Percentiles rank a stretch among this genome's conserved stretches.
Conservation (phyloP, 371 early-diverging fungal species). For the Choanephora cucurbitarum region DNA sequence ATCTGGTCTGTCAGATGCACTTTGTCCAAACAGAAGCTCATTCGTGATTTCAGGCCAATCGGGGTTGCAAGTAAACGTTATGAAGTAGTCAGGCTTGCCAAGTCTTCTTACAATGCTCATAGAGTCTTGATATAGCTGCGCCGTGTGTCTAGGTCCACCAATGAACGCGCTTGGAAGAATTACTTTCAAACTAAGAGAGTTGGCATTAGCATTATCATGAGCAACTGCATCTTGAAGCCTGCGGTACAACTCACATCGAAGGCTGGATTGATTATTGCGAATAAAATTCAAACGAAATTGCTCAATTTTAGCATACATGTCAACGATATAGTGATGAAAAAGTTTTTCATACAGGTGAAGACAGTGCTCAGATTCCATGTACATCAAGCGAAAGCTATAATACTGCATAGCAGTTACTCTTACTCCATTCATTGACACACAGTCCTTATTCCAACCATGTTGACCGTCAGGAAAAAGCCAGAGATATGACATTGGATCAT, state of each 20-base stretch:
- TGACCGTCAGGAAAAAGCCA: neutral
- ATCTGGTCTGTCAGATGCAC: constrained; percentile 18
- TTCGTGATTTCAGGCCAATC: constrained; percentile 32
- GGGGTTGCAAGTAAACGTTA: constrained; percentile 44
- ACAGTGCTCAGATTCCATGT: neutral
- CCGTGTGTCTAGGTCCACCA: constrained; percentile 28
- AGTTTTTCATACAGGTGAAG: neutral
- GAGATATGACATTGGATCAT: neutral
- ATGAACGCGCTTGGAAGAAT: constrained; percentile 28
- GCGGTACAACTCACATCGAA: neutral
- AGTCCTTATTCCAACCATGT: neutral
- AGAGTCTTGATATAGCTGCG: constrained; percentile 32
- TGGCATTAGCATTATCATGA: constrained; percentile 6
- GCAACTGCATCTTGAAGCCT: too few relatives aligned
- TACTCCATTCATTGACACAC: neutral
- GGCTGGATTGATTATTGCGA: neutral
- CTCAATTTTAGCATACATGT: constrained; percentile 10
- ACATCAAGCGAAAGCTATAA: neutral
- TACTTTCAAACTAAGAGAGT: constrained; percentile 10
- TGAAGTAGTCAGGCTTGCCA: constrained; percentile 41
- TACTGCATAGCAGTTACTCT: neutral
- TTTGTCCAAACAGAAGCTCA: constrained; percentile 22
- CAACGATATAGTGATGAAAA: constrained; percentile 9
- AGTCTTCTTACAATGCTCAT: constrained; percentile 22
- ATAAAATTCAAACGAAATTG: neutral